Conservation (phyloP, 768 basidiomycete genomes). For the Xerocomellus chrysenteron region DNA sequence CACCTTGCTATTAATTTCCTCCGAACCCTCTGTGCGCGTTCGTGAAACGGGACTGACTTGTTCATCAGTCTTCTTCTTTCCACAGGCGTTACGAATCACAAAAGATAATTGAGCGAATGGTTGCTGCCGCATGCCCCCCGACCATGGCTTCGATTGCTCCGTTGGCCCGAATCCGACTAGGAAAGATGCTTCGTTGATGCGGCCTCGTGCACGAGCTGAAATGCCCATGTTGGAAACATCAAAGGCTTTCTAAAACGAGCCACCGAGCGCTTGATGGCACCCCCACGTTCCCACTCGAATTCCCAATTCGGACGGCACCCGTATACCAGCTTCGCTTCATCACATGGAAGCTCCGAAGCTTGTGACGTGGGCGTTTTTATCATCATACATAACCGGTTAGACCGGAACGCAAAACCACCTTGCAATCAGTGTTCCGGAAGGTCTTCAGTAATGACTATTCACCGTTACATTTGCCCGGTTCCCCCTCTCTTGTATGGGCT, state of each 20-base stretch:
- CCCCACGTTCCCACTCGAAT: constrained; percentile 1
- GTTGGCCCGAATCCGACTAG: constrained; percentile 38
- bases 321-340: constrained; percentile 46
- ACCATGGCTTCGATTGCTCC: constrained; percentile 49
- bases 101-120: constrained; percentile 61
- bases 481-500: background rate
- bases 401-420: background rate
- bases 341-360: constrained; percentile 50
- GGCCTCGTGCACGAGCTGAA: constrained; percentile 55
- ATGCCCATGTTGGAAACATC: constrained; percentile 18
- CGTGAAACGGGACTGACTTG: background rate
- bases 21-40: background rate
- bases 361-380: background rate
- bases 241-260: constrained; percentile 2
- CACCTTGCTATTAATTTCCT: background rate
- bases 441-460: background rate
- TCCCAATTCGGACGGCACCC: constrained; percentile 1
- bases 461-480: background rate
- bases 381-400: background rate
- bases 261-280: background rate
- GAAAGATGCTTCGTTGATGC: constrained; percentile 58
- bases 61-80: background rate
- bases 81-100: background rate
- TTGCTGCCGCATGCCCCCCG: constrained; percentile 41
- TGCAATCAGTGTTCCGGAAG: background rate